Evolutionary conservation across 805 yeast species (phyloP), one percentile per base, ranked within the genome.

Genomic region (Ogataea nakhonphanomensis): DNA sequence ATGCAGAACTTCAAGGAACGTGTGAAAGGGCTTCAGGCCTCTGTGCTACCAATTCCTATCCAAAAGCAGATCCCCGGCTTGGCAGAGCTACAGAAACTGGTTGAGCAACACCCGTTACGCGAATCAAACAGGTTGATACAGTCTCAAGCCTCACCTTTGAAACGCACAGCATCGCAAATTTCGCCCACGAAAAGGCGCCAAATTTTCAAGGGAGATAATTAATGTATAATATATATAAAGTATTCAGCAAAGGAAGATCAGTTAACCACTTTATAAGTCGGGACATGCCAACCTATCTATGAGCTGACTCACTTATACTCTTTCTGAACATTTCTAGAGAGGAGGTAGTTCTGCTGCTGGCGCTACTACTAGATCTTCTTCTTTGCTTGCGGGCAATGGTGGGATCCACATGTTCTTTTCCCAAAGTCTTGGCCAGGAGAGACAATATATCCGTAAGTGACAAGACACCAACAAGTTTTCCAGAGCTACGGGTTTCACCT

Each of bases 361-460:
- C 37, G 8, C 68, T 60, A 24, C 66, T 65, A 55, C 68, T 62
- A 5, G 80, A 73, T 59, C 88, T 74, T 55, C 96, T 75, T 60
- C 98, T 78, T 62, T 87, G 93, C 57, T 88, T 82, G 60, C 98
- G 78, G 3, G 97, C 97, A 38, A 76, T 73, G 28, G 73, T 79
- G 4, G 99, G 98, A 58, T 91, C 96, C 17, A 87, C 80, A 35
- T 59, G 58, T 40, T 67, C 69, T 54, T 76, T 76, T 3, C 95
- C 96, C 42, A 80, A 73, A 25, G 76, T 77, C 51, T 80, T 74
- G 7, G 96, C 95, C 47, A 91, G 73, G 31, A 88, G 65, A 12
- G 90, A 86, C 35, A 93, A 66, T 25, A 91, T 82, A 62, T 91
- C 99, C 0, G 98, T 91, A 51, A 93, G 68, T 3, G 96, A 86